These are phyloP conservation scores for Fusarium sterilihyphosum DNA, from an alignment of 2,329 filamentous ascomycete species.

Conservation along the genomic window DNA sequence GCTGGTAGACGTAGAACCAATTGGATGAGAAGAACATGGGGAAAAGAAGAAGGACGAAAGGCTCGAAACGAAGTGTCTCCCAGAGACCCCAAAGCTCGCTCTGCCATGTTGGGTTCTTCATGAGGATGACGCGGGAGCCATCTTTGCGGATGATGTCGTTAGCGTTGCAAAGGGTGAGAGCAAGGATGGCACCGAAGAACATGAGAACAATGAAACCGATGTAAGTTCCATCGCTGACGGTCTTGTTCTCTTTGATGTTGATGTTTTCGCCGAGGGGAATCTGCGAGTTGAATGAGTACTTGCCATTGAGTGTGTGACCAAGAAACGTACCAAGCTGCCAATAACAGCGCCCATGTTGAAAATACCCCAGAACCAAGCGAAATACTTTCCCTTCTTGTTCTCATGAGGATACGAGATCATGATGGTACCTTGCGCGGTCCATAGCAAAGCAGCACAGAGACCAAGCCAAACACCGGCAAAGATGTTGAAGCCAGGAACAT, in stretches of 20 bases:
- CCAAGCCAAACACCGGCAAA: slow-evolving; percentile 82
- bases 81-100: slow-evolving; percentile 81
- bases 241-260: slow-evolving; percentile 43
- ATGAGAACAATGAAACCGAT: slow-evolving; percentile 89
- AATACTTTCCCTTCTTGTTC: slow-evolving; percentile 84
- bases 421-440: slow-evolving; percentile 85
- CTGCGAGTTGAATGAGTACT: slow-evolving; percentile 60
- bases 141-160: slow-evolving; percentile 78
- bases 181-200: slow-evolving; percentile 74
- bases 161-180: slow-evolving; percentile 76
- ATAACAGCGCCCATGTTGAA: slow-evolving; percentile 94
- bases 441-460: slow-evolving; percentile 80
- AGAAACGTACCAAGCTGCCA: slow-evolving; percentile 67
- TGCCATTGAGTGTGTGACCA: accelerated
- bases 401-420: slow-evolving; percentile 92
- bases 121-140: slow-evolving; percentile 82
- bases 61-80: slow-evolving; percentile 75
- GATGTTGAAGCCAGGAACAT: slow-evolving; percentile 54
- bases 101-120: slow-evolving; percentile 90
- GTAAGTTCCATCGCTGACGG: slow-evolving; percentile 82
- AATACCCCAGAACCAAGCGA: slow-evolving; percentile 93
- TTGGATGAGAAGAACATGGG: slow-evolving; percentile 86
- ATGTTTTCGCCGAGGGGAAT: slow-evolving; percentile 51
- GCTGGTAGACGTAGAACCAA: slow-evolving; percentile 85
- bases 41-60: slow-evolving; percentile 76